Base-by-base conservation (phyloP, 495 filamentous ascomycete genomes). In the Choiromyces venosus region DNA sequence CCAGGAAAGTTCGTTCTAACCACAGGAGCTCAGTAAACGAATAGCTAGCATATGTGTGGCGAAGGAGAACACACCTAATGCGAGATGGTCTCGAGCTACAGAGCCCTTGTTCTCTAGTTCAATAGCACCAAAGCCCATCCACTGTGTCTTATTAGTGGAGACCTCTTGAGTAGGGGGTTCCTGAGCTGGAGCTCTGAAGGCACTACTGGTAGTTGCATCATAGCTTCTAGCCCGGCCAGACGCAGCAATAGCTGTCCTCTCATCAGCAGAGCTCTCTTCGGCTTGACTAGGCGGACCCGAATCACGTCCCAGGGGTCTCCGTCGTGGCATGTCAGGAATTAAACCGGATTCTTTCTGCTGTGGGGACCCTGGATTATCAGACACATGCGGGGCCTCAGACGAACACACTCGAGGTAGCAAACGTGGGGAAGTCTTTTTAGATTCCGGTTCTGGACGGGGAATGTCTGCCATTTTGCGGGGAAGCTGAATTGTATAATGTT, bases 71-170 rank as follows among this genome's bases (percentile, higher is more conserved):
- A 76, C 86, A 97, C 94, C 94, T 74, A 99, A 83, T 37, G 95
- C 95, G 68, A 99, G 85, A 84, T 99, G 95, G 82, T 99, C 95
- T 75, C 95, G 87, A 64, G 95, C 95, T 33, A 97, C 93, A 82
- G 92, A 94, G 21, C 94, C 96, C 82, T 97, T 97, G 78, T 98
- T 99, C 81, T 99, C 95, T 65, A 99, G 83, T 81, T 97, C 94
- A 66, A 99, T 86, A 65, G 88, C 90, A 69, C 91, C 92, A 77
- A 94, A 92, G 35, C 88, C 87, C 44, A 92, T 42, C 74, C 75
- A 77, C 39, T 65, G 66, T 25, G 36, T 66, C 66, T 67, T 67
- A 38, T 77, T 37, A 6, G 40, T 72, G 35, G 67, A 29, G 35
- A 67, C 74, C 25, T 76, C 75, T 37, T 70, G 74, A 64, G 69